Evolutionary conservation across 345 rosid species (phyloP), one percentile per base, ranked within the genome.

Genomic region (Laguncularia racemosa): DNA sequence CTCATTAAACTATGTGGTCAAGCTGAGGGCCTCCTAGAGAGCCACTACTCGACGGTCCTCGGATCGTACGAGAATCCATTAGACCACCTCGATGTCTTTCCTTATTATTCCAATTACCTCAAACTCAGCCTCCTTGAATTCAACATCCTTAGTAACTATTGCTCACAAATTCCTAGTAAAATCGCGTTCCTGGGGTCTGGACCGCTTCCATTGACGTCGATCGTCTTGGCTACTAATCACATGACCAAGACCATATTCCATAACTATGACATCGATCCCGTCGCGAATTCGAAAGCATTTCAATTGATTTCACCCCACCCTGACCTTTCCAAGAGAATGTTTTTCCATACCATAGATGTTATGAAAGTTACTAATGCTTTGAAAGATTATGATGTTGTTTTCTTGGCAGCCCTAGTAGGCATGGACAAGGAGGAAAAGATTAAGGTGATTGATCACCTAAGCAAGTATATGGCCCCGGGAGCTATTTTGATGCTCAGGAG

Each of bases 341-440:
- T 75, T 56, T 91, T 91, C 43, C 92, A 84, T 45, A 84, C 92
- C 3, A 57, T 51, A 16, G 81, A 91, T 56, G 67, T 91, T 13
- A 68, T 84, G 81, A 52, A 83, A 43, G 77, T 86, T 2, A 73
- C 84, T 0, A 54, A 62, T 12, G 84, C 50, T 20, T 59, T 91
- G 20, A 68, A 73, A 57, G 76, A 82, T 44, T 86, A 74, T 45
- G 96, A 91, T n/a, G 96, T 91, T 13, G 85, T 91, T 52, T 91
- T 88, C 76, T 75, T 91, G 70, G 98, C 98, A 3, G 95, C 98
- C 55, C 76, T 91, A 18, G 98, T 91, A 4, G 98, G 98, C 26
- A 83, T 88, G 92, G 85, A 78, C 65, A 86, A 78, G 80, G 69
- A 82, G 6, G 89, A 72, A 43, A 89, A 91, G 62, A 18, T 75